Conservation (phyloP, 768 basidiomycete species). For the Pulveroboletus ravenelii region DNA sequence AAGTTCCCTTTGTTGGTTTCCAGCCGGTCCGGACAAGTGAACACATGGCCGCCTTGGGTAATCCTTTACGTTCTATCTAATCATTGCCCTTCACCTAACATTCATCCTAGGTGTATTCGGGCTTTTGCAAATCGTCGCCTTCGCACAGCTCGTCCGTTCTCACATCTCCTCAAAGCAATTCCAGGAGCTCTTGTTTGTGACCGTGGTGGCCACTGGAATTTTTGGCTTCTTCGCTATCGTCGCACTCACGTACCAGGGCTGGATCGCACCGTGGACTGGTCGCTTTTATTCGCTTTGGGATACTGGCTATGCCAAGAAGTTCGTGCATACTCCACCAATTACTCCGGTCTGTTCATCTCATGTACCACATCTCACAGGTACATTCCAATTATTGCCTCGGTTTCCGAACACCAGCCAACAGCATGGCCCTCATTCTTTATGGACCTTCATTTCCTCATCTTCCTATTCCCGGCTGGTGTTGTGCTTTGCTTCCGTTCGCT, state of each 20-base stretch:
- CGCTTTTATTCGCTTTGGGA: constrained; percentile 99
- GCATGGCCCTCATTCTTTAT: constrained; percentile 99
- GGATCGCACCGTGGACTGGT: constrained; percentile 99
- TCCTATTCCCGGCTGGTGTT: constrained; percentile 96
- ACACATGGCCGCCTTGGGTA: constrained; percentile 97
- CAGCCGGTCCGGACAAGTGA: constrained; percentile 97
- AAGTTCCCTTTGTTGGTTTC: constrained; percentile 99
- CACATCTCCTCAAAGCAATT: constrained; percentile 93
- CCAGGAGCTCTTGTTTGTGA: constrained; percentile 68
- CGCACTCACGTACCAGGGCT: constrained; percentile 84
- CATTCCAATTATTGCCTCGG: constrained; percentile 97
- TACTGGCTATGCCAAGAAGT: constrained; percentile 98
- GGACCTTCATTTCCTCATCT: constrained; percentile 97
- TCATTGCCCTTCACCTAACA: constrained; percentile 2
- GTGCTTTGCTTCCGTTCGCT: constrained; percentile 90
- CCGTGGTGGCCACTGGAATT: constrained; percentile 64
- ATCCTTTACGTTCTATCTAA: not conserved
- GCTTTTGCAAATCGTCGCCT: constrained; percentile 92
- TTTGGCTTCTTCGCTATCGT: constrained; percentile 71
- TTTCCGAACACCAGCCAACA: constrained; percentile 98
- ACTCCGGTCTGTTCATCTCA: not conserved
- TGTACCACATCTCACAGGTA: constrained; percentile 45
- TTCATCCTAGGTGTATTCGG: constrained; percentile 80
- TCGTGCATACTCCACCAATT: constrained; percentile 17
- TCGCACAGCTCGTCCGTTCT: constrained; percentile 81